Evolutionary conservation across 768 basidiomycete species (phyloP), one percentile per base, ranked within the genome.

Genomic region (Crucibulum laeve): DNA sequence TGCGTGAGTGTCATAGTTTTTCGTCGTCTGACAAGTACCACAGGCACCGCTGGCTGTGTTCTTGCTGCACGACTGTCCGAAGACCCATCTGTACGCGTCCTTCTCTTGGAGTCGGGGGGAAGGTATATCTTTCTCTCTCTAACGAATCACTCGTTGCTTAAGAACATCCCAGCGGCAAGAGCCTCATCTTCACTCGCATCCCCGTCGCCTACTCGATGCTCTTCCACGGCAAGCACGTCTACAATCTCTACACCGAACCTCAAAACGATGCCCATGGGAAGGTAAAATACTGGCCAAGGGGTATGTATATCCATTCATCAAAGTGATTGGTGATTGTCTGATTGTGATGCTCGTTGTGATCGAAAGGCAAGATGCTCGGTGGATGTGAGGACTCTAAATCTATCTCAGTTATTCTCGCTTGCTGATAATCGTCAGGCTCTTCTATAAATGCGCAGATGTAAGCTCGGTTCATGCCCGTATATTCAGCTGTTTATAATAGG

Each of bases 361-460:
- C n/a, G n/a, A n/a, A n/a, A 85, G 83, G 65, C 1, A 83, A 77
- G 50, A 62, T 87, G 53, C 68, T 87, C 10, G 84, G 84, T 25
- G 84, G 84, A 57, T 86, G 84, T 82, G 55, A 52, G 80, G 68
- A 13, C 43, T 42, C 15, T 15, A 15, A 11, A 17, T 38, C 33
- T 18, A 32, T 36, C 18, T 21, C 5, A 43, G 11, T 30, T 17
- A 28, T 25, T 40, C 4, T 32, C 3, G 41, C 43, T 6, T n/a
- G 19, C 10, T 34, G 24, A 17, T 17, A n/a, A 14, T 23, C 32
- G 38, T 21, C 25, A 83, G 80, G 80, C 49, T 80, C 82, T 4
- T 74, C 81, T 5, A 79, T 84, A 41, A 88, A 88, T 52, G 83
- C 84, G 3, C 69, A 72, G 50, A 70, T 74, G 71, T 68, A 61